These are phyloP conservation scores for Naganishia liquefaciens DNA, from an alignment of 1,284 basidiomycete species.

Conservation along the genomic window DNA sequence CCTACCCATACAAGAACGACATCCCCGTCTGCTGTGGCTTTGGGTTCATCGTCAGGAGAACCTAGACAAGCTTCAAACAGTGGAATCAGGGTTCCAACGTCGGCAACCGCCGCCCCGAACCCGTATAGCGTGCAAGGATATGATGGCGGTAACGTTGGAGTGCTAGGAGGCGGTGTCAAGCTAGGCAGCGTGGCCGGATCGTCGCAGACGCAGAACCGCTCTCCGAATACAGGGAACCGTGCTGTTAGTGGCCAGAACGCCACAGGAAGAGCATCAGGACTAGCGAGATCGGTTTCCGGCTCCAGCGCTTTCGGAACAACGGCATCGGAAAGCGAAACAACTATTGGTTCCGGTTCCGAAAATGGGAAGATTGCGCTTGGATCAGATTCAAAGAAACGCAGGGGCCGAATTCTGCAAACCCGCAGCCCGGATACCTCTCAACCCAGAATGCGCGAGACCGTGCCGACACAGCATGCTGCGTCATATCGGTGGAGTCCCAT, in stretches of 20 bases:
- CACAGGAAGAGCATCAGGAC: not conserved
- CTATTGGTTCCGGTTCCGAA: slow-evolving; percentile 11
- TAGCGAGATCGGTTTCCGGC: slow-evolving; percentile 5
- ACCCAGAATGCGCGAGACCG: not conserved
- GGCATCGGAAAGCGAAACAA: slow-evolving; percentile 21
- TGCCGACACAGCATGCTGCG: not conserved
- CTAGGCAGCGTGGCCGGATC: slow-evolving; percentile 44
- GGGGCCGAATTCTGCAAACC: slow-evolving; percentile 24
- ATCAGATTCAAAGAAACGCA: slow-evolving; percentile 16
- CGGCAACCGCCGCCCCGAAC: slow-evolving; percentile 28
- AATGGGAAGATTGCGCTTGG: slow-evolving; percentile 7
- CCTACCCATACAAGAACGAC: not conserved
- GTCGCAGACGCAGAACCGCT: not conserved
- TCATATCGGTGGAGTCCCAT: slow-evolving; percentile 13
- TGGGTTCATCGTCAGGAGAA: not conserved
- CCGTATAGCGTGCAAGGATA: slow-evolving; percentile 52
- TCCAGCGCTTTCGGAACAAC: slow-evolving; percentile 19
- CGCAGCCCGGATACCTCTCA: slow-evolving; percentile 13
- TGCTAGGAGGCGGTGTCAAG: slow-evolving; percentile 54
- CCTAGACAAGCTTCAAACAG: not conserved
- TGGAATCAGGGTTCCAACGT: slow-evolving; percentile 20
- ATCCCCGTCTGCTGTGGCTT: not conserved
- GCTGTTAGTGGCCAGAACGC: slow-evolving; percentile 9
- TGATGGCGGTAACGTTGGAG: slow-evolving; percentile 55
- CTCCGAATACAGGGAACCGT: not conserved